phyloP scores from a whole-genome alignment of 495 filamentous ascomycete genomes.

The Astrothelium subdiscretum region DNA sequence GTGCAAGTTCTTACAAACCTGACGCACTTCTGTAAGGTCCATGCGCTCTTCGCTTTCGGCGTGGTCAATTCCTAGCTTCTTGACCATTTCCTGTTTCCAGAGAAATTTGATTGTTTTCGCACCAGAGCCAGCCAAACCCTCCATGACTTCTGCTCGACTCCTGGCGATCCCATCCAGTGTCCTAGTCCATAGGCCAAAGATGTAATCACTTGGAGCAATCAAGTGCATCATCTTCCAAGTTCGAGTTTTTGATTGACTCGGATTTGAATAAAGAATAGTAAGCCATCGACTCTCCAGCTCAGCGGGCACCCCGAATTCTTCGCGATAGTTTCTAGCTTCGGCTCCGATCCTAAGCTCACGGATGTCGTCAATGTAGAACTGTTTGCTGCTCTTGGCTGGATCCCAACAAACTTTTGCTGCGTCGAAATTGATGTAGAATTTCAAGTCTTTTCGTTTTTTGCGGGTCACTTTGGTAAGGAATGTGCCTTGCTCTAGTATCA shows the following conservation, averaged over 20 bases:
- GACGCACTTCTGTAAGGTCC: conserved; percentile 62
- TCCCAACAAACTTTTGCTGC: conserved; percentile 83
- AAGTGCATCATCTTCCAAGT: conserved; percentile 71
- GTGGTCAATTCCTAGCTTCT: conserved; percentile 34
- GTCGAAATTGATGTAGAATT: conserved; percentile 66
- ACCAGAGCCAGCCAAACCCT: conserved; percentile 60
- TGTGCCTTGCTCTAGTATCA: conserved; percentile 63
- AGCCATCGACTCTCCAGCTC: conserved; percentile 60
- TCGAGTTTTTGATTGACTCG: conserved; percentile 53
- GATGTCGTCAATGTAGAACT: conserved; percentile 89
- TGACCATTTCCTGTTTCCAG: conserved; percentile 79
- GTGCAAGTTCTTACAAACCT: conserved; percentile 74
- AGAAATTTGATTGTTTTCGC: conserved; percentile 69
- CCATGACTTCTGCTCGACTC: conserved; percentile 78
- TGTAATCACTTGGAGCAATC: conserved; percentile 56
- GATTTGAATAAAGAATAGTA: conserved; percentile 70
- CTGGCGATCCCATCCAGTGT: conserved; percentile 69
- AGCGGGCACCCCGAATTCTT: conserved; percentile 60
- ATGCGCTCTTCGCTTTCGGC: conserved; percentile 50
- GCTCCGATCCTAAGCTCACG: conserved; percentile 73
- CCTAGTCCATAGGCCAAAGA: conserved; percentile 66
- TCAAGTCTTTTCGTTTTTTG: conserved; percentile 62
- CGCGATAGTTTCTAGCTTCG: conserved; percentile 80
- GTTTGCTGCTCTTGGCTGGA: conserved; percentile 61
- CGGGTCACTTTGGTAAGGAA: conserved; percentile 68